phyloP scores from a whole-genome alignment of 1,139 yeast species.

The Chernovozyma sophiae-reginae region DNA sequence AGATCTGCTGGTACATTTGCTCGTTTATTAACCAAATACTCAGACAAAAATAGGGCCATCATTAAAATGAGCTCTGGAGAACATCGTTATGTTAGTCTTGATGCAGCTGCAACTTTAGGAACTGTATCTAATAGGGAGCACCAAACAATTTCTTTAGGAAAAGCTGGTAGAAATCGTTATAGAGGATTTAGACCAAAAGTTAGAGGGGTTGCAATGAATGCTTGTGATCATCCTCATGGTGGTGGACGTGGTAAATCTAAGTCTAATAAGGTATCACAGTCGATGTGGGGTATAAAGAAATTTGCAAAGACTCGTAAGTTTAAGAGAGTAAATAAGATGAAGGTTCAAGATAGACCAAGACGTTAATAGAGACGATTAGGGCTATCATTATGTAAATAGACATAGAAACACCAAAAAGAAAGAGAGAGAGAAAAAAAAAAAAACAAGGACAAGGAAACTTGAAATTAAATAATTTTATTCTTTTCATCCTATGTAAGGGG shows the following conservation, averaged over 20 bases:
- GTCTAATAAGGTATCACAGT: constrained; percentile 88
- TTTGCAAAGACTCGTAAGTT: constrained; percentile 92
- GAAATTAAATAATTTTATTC: not conserved
- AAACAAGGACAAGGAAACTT: too few species aligned
- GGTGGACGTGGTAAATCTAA: constrained; percentile 99
- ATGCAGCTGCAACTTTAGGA: constrained; percentile 93
- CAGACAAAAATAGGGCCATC: constrained; percentile 67
- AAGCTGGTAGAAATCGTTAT: constrained; percentile 94
- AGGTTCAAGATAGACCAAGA: constrained; percentile 83
- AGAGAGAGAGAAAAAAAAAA: too few species aligned
- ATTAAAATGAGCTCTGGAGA: constrained; percentile 88
- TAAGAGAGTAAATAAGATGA: constrained; percentile 74
- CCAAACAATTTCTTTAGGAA: constrained; percentile 86
- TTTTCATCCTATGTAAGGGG: too few species aligned
- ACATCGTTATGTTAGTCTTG: constrained; percentile 80
- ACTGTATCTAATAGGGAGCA: constrained; percentile 94
- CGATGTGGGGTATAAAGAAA: constrained; percentile 98
- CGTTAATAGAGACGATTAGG: too few species aligned
- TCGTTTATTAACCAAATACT: constrained; percentile 75
- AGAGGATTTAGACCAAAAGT: constrained; percentile 92
- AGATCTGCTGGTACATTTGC: constrained; percentile 95
- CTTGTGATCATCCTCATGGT: constrained; percentile 98
- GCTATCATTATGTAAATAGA: not conserved
- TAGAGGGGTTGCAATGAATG: constrained; percentile 98
- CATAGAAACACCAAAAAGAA: too few species aligned